These are phyloP conservation scores for Rosa multiflora DNA, from an alignment of 306 rosid species.

Conservation along the genomic window DNA sequence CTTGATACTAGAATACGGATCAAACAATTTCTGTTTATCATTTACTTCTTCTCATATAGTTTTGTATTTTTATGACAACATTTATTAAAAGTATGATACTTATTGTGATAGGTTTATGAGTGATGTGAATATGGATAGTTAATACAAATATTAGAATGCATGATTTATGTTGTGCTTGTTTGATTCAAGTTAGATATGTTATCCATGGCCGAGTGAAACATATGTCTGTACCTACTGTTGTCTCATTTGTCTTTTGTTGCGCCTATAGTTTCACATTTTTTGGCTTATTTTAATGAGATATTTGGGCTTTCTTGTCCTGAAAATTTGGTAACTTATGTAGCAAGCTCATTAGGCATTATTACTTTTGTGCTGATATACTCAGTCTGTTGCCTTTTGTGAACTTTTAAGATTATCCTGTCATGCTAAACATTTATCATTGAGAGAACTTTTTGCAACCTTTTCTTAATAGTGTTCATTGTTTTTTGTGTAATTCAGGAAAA, in stretches of 20 bases:
- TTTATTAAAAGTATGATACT: background rate
- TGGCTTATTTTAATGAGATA: background rate
- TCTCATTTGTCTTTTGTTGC: conserved; percentile 6
- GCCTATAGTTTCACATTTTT: background rate
- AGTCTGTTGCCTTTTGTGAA: background rate
- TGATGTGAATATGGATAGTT: background rate
- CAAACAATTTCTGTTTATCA: background rate
- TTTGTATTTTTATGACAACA: background rate
- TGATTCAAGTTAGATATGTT: background rate
- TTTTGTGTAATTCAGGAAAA: conserved; percentile 11
- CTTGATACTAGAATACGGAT: background rate
- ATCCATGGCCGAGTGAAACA: background rate
- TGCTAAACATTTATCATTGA: background rate
- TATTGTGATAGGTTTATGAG: background rate
- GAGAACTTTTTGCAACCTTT: background rate
- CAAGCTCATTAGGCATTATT: background rate
- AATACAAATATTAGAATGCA: background rate
- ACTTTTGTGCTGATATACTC: background rate
- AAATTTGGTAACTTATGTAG: background rate
- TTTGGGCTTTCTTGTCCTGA: background rate
- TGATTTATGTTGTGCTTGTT: background rate
- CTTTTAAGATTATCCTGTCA: background rate
- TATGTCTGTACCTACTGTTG: background rate
- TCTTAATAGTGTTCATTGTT: background rate
- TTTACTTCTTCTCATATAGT: background rate